Evolutionary conservation across 1,139 yeast genomes (phyloP), one percentile per base, ranked within the genome.

Genomic region (Chernovozyma aurita): DNA sequence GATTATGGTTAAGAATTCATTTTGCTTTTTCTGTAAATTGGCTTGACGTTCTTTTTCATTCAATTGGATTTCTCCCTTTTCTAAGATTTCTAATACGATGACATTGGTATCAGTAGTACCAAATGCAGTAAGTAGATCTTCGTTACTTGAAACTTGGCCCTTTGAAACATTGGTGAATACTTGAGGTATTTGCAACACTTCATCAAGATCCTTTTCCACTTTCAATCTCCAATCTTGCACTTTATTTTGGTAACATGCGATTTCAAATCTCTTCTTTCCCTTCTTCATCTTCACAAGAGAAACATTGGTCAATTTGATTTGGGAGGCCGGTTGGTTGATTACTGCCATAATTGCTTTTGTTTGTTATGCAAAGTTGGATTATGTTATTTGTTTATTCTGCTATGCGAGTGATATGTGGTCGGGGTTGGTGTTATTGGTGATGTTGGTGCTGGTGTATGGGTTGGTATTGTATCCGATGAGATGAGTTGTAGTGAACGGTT

Each of bases 191-290:
- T 92, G 98, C 30, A 92, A 66, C 4, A 92, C 98, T 55, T 92
- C 98, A 62, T 92, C 98, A 11, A 94, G 59, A 55, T 92, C 97
- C 49, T 86, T 92, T 55, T 94, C 98, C 9, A 80, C 82, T 56
- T 83, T 88, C 55, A 76, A 76, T 49, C 97, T 71, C 81, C 92
- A 92, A 59, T 92, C 98, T 55, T 90, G 97, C 11, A 92, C 97
- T 55, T 94, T 92, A 53, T 92, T 92, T 53, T 87, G 97, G 58
- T 92, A 92, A 55, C 98, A 92, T 0, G 97, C 98, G 33, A 94
- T 76, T 59, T 92, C 98, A 52, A 88, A 92, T 45, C 97, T 67
- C 59, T 86, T 85, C 55, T 86, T 86, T 24, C 92, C 95, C 55
- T 85, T 87, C 53, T 84, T 85, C 79, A 92, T 80, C 36, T 94